Evolutionary conservation across 73 alveolate species (phyloP).

Genomic region (Tetrahymena elliotti): DNA sequence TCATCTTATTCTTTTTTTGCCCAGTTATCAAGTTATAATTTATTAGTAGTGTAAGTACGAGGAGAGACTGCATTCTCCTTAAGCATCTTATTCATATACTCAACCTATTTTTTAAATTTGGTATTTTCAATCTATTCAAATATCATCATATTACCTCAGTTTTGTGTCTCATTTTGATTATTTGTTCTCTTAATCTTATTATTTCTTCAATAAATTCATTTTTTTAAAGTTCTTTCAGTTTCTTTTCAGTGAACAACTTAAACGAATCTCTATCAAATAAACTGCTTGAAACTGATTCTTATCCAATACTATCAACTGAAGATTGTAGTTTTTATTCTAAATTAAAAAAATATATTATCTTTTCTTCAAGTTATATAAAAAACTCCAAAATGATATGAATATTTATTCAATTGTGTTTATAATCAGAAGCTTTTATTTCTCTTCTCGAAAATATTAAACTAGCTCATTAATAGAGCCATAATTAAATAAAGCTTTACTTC

Average conservation of each 20-base stretch:
- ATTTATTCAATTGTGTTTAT: too few species aligned
- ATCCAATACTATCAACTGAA: not conserved
- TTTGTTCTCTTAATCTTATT: not conserved
- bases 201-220: not conserved
- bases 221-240: not conserved
- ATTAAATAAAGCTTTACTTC: too few species aligned
- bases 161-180: not conserved
- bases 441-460: too few species aligned
- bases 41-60: not conserved
- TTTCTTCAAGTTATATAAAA: not conserved
- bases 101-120: not conserved
- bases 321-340: not conserved
- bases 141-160: not conserved
- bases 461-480: too few species aligned
- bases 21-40: not conserved
- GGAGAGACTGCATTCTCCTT: not conserved
- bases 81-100: not conserved
- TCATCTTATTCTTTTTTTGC: not conserved
- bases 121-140: not conserved
- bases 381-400: too few species aligned
- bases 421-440: too few species aligned
- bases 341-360: not conserved
- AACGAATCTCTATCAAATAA: not conserved
- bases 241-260: not conserved
- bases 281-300: not conserved